Evolutionary conservation across 495 filamentous ascomycete genomes (phyloP).

Genomic region (Tuber umbilicatum): DNA sequence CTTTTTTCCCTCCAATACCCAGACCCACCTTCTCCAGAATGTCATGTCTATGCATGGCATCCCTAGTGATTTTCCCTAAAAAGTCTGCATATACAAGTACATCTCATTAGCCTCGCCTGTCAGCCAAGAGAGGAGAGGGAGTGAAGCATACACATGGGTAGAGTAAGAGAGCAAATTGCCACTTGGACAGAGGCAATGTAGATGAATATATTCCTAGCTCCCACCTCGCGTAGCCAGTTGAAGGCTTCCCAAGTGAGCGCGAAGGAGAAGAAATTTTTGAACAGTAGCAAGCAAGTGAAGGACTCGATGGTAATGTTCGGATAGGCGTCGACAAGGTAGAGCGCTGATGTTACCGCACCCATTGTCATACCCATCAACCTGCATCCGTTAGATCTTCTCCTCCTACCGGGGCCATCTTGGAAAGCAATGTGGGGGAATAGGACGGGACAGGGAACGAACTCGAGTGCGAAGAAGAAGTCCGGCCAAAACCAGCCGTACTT

Average conservation of each 20-base stretch:
- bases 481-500: conserved; percentile 66
- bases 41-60: conserved; percentile 64
- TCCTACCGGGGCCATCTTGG: conserved; percentile 26
- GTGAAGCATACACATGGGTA: conserved; percentile 37
- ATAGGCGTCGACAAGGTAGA: conserved; percentile 95
- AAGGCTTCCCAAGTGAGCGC: conserved; percentile 75
- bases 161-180: conserved; percentile 35
- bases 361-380: conserved; percentile 78
- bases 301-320: conserved; percentile 81
- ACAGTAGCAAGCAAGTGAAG: conserved; percentile 83
- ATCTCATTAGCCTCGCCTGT: conserved; percentile 2
- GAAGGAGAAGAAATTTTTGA: conserved; percentile 91
- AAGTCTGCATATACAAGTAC: conserved; percentile 52
- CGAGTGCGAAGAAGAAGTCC: conserved; percentile 67
- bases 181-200: conserved; percentile 67
- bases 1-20: neutral
- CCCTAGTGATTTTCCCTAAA: conserved; percentile 70
- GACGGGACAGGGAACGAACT: conserved; percentile 35
- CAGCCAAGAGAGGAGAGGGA: neutral
- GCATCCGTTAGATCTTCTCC: neutral
- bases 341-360: conserved; percentile 72
- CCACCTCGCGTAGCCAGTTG: conserved; percentile 61
- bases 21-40: conserved; percentile 53
- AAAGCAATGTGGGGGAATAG: conserved; percentile 16
- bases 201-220: conserved; percentile 60